These are phyloP conservation scores for Rhodotorula sp. DNA, from an alignment of 1,284 basidiomycete species.

Conservation along the genomic window DNA sequence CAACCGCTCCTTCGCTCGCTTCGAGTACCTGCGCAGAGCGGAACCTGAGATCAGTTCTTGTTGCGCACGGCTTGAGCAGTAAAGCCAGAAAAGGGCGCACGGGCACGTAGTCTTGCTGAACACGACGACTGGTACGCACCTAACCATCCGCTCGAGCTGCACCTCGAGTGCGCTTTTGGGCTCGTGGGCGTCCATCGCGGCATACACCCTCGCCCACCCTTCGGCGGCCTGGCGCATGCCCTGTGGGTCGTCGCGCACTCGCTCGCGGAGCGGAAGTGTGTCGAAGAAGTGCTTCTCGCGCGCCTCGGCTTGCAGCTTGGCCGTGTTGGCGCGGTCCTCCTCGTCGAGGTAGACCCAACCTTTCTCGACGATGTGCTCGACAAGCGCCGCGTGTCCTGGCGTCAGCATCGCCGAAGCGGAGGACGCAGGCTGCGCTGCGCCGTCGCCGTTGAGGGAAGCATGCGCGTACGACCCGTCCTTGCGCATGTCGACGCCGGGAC, in stretches of 20 bases:
- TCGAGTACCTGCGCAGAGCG: slow-evolving; percentile 61
- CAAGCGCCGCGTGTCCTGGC: slow-evolving; percentile 3
- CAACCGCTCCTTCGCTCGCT: slow-evolving; percentile 54
- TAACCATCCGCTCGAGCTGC: slow-evolving; percentile 56
- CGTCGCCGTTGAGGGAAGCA: neutral
- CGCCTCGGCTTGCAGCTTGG: slow-evolving; percentile 22
- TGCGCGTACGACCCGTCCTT: slow-evolving; percentile 12
- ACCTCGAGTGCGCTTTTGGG: slow-evolving; percentile 44
- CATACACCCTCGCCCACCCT: slow-evolving; percentile 32
- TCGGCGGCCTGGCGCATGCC: slow-evolving; percentile 10
- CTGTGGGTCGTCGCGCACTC: slow-evolving; percentile 22
- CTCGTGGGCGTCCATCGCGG: slow-evolving; percentile 8
- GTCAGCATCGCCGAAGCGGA: neutral
- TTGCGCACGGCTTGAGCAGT: neutral
- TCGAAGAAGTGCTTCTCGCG: slow-evolving; percentile 8
- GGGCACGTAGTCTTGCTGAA: slow-evolving; percentile 82
- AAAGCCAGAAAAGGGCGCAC: slow-evolving; percentile 52
- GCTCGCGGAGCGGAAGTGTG: slow-evolving; percentile 27
- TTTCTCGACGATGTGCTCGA: slow-evolving; percentile 15
- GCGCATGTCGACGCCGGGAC: slow-evolving; percentile 31
- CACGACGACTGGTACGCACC: slow-evolving; percentile 66
- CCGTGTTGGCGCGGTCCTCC: slow-evolving; percentile 28
- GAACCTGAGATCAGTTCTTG: neutral
- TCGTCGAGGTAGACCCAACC: slow-evolving; percentile 34
- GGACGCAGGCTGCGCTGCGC: neutral